Conservation (phyloP, 2,329 filamentous ascomycete species). For the Trichophyton rubrum region DNA sequence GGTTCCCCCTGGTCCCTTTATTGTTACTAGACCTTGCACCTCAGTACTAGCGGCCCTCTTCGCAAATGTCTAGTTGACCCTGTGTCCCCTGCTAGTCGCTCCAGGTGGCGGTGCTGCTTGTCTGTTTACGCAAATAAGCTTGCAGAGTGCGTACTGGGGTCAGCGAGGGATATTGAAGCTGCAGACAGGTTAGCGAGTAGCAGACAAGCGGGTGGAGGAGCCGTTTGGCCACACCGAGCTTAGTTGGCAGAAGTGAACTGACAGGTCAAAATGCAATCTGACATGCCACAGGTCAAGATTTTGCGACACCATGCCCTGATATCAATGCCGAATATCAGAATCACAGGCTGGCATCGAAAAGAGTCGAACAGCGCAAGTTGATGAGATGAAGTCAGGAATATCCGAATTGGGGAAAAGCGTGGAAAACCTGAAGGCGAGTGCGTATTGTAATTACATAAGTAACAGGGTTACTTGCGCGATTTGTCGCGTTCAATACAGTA, state of each 20-base stretch:
- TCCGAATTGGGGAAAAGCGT: neutral
- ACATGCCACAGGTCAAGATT: neutral
- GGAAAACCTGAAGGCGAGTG: neutral
- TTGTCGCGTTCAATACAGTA: neutral
- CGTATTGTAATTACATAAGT: neutral
- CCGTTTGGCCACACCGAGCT: neutral
- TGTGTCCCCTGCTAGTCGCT: neutral
- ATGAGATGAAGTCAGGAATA: neutral
- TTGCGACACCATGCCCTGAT: neutral
- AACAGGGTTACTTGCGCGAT: neutral
- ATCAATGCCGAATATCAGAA: neutral
- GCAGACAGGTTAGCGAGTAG: neutral
- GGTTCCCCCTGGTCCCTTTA: neutral
- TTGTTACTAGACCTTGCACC: neutral
- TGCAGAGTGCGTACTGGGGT: neutral
- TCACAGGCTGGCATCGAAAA: neutral
- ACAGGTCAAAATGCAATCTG: neutral
- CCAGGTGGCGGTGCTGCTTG: neutral
- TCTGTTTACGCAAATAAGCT: neutral
- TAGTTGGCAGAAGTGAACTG: neutral
- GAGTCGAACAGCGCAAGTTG: neutral
- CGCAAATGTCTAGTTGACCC: neutral
- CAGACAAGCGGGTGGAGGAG: neutral
- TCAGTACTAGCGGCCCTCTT: neutral
- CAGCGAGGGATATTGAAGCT: neutral